Base-by-base conservation (phyloP, 1,139 yeast species). In the Yamadazyma atmosphaerica region DNA sequence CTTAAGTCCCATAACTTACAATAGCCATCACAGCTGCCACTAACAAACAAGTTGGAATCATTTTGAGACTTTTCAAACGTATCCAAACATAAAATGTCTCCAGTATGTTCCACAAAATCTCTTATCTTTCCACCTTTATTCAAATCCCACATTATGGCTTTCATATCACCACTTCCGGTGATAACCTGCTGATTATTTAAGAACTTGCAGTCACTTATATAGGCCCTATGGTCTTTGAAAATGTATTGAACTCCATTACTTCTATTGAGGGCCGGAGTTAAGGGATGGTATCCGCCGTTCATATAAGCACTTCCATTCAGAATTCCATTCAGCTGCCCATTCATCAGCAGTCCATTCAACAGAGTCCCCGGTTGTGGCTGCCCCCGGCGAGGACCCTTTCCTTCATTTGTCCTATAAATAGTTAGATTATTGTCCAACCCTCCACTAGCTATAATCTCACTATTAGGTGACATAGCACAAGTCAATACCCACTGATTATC, bases 101-200 rank as follows among this genome's bases (percentile, higher is more conserved):
- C 95, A 19, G 84, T 60, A 61, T 89, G 96, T 43, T 85, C 95
- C 9, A 78, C 63, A 56, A 76, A 86, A 34, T 79, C 83, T 25
- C 78, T 63, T 1, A 74, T 61, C 46, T 75, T 70, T 19, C 65
- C 65, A 1, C 86, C 83, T 45, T 77, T 77, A 21, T 72, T 67
- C 21, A 87, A 68, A 57, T 90, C 96, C 97, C 97, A 90, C 41
- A 82, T 59, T 2, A 78, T 73, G 51, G 89, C 77, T 1, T 94
- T 79, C 83, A 83, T 80, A 58, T 90, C 97, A 4, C 96, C 96
- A 35, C 92, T 82, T 1, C 83, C 76, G 0, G 95, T 86, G 12
- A 87, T 54, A 0, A 87, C 56, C n/a, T 70, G 69, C 7, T 71
- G 62, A 42, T 74, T 71, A 34, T 54, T 53, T 17, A 85, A 47